Evolutionary conservation across 2,329 filamentous ascomycete genomes (phyloP).

Genomic region (Botrytis fragariae): DNA sequence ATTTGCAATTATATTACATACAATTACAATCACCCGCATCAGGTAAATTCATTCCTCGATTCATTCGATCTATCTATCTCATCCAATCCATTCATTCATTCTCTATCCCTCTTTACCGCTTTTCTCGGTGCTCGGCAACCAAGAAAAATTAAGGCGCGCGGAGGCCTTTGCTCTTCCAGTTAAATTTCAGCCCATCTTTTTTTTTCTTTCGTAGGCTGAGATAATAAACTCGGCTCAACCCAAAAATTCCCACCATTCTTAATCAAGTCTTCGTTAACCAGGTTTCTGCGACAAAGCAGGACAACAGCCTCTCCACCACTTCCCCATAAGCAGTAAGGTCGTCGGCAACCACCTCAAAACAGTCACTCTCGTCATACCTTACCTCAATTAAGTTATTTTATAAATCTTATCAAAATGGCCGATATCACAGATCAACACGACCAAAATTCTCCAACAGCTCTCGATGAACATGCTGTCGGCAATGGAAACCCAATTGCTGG

Average conservation of each 20-base stretch:
- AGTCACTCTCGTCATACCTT: constrained; percentile 40
- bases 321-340: constrained; percentile 40
- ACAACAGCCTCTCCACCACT: constrained; percentile 35
- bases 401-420: constrained; percentile 55
- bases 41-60: constrained; percentile 14
- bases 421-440: constrained; percentile 78
- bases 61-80: not conserved
- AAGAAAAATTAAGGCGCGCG: constrained; percentile 7
- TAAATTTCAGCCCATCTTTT: constrained; percentile 19
- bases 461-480: constrained; percentile 71
- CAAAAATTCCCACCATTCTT: constrained; percentile 36
- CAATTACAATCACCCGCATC: not conserved
- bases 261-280: constrained; percentile 38
- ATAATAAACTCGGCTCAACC: constrained; percentile 30
- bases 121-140: constrained; percentile 11
- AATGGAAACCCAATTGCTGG: constrained; percentile 61
- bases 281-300: constrained; percentile 39
- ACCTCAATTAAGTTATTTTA: constrained; percentile 22
- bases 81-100: not conserved
- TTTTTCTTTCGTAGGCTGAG: constrained; percentile 9
- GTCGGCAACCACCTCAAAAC: constrained; percentile 39
- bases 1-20: not conserved
- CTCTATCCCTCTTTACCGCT: constrained; percentile 2
- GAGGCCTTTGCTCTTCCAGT: constrained; percentile 13
- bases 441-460: constrained; percentile 69